Evolutionary conservation across 1,284 basidiomycete genomes (phyloP), one percentile per base, ranked within the genome.

Genomic region (Leccinum glutinopallens): DNA sequence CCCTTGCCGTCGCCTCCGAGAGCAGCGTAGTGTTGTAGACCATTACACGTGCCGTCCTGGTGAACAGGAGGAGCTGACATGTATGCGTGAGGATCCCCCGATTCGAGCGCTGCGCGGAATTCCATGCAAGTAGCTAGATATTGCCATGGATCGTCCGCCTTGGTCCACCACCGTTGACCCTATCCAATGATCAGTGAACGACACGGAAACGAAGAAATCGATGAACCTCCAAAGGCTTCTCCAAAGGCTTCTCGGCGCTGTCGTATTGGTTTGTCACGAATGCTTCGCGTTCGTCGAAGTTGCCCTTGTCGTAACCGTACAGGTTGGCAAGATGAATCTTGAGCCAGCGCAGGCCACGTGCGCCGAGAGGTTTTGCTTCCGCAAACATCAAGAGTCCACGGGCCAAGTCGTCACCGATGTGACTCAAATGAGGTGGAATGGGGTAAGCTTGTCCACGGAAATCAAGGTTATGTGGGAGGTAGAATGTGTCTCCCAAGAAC

Each of bases 11-110:
- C 97, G 32, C 97, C 97, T 63, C 97, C 97, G 3, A 99, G 87
- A 1, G 97, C 97, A 12, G 97, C 97, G 72, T 99, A 99, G 77
- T 99, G 97, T 80, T 99, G 97, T 70, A 99, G 82, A 57, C 97
- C 97, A 75, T 99, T 99, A 74, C 97, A 99, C 0, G 97, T 98
- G 1, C 97, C 97, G 73, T 99, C 97, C 79, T 99, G 97, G 76
- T 99, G 97, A 7, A 98, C 87, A 0, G 97, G 97, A 17, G 98
- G 82, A n/a, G 81, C 78, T 3, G 90, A 94, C 70, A 85, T 80
- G 79, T 86, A 98, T 29, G 80, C 77, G 41, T 82, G 80, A 0
- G 97, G 96, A 67, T 95, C 85, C 1, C 83, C 82, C 0, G 91
- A 91, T 39, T 90, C 83, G 0, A 96, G 80, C 2, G 97, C 97